Percentiles rank a stretch among this genome's conserved stretches.
Conservation (phyloP, 495 filamentous ascomycete species). For the Talaromyces nanjingensis region DNA sequence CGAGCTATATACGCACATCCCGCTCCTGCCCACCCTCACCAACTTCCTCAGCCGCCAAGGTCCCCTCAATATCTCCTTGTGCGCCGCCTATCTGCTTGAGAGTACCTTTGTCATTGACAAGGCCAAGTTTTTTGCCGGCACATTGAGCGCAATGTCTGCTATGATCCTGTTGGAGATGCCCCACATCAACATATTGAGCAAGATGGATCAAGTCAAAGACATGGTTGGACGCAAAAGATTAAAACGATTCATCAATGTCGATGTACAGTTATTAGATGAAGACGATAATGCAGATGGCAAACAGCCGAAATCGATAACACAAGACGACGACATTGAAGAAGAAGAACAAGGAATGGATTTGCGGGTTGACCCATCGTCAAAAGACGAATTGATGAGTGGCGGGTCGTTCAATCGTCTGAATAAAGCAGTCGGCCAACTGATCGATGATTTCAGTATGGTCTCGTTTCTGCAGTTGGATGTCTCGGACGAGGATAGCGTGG, state of each 20-base stretch:
- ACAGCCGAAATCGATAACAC: conserved; percentile 24
- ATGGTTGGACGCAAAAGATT: conserved; percentile 75
- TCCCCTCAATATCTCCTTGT: conserved; percentile 80
- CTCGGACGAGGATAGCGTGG: conserved; percentile 90
- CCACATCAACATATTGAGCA: conserved; percentile 87
- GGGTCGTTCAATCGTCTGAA: conserved; percentile 73
- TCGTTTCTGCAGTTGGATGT: conserved; percentile 85
- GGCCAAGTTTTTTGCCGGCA: conserved; percentile 94
- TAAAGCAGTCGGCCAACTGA: conserved; percentile 74
- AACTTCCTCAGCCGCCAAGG: conserved; percentile 72
- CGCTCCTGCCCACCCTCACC: conserved; percentile 79
- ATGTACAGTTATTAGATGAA: conserved; percentile 69
- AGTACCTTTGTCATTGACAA: conserved; percentile 91
- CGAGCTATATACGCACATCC: conserved; percentile 96
- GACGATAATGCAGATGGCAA: conserved; percentile 37
- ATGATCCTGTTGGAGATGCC: conserved; percentile 98
- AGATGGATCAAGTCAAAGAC: conserved; percentile 92
- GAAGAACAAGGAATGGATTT: conserved; percentile 23
- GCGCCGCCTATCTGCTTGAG: conserved; percentile 93
- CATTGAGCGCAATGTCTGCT: conserved; percentile 91
- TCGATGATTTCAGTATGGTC: conserved; percentile 97
- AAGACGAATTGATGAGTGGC: conserved; percentile 67
- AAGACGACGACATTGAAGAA: conserved; percentile 35
- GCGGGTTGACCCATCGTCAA: conserved; percentile 46
- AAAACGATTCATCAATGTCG: conserved; percentile 80